A percentile compares a stretch with the other conserved stretches of the same genome.
These are phyloP conservation scores for Candida takata DNA, from an alignment of 805 yeast genomes.

Conservation along the genomic window DNA sequence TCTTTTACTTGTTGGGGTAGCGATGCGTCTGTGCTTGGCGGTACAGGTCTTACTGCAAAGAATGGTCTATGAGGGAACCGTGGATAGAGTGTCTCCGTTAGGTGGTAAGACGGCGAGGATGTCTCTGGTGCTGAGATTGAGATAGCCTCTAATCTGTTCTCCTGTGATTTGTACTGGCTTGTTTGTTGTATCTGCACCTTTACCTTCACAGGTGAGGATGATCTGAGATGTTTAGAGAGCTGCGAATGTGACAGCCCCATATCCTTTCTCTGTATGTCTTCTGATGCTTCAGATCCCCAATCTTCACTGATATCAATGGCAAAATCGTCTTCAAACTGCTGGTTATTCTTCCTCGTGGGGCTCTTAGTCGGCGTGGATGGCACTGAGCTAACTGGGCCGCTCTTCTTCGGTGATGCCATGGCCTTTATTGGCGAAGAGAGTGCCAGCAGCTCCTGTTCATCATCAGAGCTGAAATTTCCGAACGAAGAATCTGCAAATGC, in stretches of 20 bases:
- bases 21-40: too few relatives aligned
- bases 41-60: conserved; percentile 3
- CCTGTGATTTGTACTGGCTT: too few relatives aligned
- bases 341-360: conserved; percentile 11
- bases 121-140: conserved; percentile 19
- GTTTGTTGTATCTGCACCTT: too few relatives aligned
- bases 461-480: conserved; percentile 1
- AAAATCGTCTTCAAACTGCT: conserved; percentile 17
- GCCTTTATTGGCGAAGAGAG: background rate
- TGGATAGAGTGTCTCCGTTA: conserved; percentile 18
- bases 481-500: conserved; percentile 18
- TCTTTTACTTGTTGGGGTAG: too few relatives aligned
- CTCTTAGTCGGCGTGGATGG: background rate
- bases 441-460: background rate
- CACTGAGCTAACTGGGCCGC: too few relatives aligned
- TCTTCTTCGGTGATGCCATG: too few relatives aligned
- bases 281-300: too few relatives aligned
- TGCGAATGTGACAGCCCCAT: too few relatives aligned
- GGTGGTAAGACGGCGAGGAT: conserved; percentile 24
- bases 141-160: background rate
- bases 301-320: conserved; percentile 7
- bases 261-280: too few relatives aligned
- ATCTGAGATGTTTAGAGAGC: too few relatives aligned
- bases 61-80: conserved; percentile 4
- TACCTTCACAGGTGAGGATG: too few relatives aligned